These are phyloP conservation scores for Saccharomycopsis phalli DNA, from an alignment of 1,139 yeast genomes.

Conservation along the genomic window DNA sequence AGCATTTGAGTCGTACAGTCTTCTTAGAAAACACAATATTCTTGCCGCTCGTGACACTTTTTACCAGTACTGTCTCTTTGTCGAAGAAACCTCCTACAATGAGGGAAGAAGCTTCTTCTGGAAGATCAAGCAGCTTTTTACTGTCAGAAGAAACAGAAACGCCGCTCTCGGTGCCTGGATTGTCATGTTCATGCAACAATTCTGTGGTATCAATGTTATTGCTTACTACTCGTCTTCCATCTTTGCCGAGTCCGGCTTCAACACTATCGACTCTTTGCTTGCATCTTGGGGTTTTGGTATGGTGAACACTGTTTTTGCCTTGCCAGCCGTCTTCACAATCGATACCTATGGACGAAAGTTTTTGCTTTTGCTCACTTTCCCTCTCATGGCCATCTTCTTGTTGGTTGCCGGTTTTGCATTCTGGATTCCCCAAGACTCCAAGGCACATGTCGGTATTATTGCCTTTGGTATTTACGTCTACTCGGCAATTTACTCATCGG, in stretches of 20 bases:
- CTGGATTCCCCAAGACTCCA: constrained; percentile 44
- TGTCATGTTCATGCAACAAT: constrained; percentile 86
- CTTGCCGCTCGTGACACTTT: constrained; percentile 72
- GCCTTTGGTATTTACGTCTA: constrained; percentile 67
- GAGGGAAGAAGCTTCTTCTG: constrained; percentile 33
- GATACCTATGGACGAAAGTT: constrained; percentile 73
- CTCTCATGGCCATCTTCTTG: constrained; percentile 59
- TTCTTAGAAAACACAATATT: constrained; percentile 43
- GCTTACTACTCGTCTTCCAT: constrained; percentile 75
- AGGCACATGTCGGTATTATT: constrained; percentile 56
- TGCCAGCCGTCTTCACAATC: constrained; percentile 78
- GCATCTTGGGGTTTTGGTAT: constrained; percentile 87
- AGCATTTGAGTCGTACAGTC: constrained; percentile 44
- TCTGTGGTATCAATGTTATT: constrained; percentile 86
- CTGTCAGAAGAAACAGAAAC: constrained; percentile 72
- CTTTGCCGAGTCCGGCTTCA: constrained; percentile 58
- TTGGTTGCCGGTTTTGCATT: constrained; percentile 72
- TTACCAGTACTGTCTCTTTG: constrained; percentile 57
- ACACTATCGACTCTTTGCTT: constrained; percentile 51
- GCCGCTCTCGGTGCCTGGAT: constrained; percentile 76
- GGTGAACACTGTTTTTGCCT: constrained; percentile 70
- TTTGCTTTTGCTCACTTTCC: constrained; percentile 64
- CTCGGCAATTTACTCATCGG: constrained; percentile 68
- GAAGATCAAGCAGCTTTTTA: constrained; percentile 47
- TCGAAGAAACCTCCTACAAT: constrained; percentile 39